Conservation (phyloP, 192 early-diverging fungal species). For the Phlyctochytrium bullatum region DNA sequence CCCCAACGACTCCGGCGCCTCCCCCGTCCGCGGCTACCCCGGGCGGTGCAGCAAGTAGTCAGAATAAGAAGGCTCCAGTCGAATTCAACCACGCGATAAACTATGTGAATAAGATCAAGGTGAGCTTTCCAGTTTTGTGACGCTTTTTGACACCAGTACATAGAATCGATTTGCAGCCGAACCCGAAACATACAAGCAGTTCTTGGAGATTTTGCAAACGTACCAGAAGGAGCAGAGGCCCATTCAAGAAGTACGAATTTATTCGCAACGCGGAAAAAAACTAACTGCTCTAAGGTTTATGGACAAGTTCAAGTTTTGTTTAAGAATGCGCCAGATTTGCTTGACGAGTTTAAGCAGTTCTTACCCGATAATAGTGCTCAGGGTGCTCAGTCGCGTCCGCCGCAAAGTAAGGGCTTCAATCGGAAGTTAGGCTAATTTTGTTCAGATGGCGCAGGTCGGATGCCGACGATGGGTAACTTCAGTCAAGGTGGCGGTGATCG, state of each 20-base stretch:
- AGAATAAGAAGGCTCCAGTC: conserved; percentile 54
- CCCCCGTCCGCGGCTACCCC: neutral
- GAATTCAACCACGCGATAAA: conserved; percentile 99
- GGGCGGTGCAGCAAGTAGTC: neutral
- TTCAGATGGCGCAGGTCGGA: no score
- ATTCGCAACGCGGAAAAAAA: no score
- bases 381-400: neutral
- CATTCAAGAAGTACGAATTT: conserved; percentile 82
- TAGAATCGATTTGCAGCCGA: conserved; percentile 88
- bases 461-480: no score
- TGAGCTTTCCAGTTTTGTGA: conserved; percentile 28
- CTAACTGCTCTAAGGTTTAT: conserved; percentile 87
- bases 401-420: no score
- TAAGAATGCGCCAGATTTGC: conserved; percentile 77
- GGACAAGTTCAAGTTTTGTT: conserved; percentile 90
- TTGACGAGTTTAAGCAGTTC: conserved; percentile 99
- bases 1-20: neutral
- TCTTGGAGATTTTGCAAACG: conserved; percentile 95
- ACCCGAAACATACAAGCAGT: conserved; percentile 96
- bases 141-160: conserved; percentile 5
- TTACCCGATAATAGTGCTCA: conserved; percentile 79
- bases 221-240: conserved; percentile 97
- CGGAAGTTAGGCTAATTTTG: no score
- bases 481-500: no score
- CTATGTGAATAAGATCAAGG: conserved; percentile 99